A percentile compares a stretch with the other conserved stretches of the same genome.
Conservation (phyloP, 225 moss, liverwort and hornwort species). For the Bryoerythrophyllum caledonicum region DNA sequence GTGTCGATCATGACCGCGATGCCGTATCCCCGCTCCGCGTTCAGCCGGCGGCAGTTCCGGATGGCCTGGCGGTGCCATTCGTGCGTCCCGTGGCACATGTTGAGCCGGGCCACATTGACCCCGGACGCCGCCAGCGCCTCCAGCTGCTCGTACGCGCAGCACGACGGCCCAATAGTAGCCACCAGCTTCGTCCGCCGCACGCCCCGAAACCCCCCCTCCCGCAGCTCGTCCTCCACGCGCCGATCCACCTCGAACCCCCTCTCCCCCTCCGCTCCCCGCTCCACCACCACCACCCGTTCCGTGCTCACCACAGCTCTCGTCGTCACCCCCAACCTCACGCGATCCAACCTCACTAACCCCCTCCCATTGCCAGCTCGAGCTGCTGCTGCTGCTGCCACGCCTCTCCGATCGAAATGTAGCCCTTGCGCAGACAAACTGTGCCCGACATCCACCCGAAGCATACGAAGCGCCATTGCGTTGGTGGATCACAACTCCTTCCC, state of each 20-base stretch:
- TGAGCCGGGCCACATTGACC: constrained; percentile 81
- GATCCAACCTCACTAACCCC: neutral
- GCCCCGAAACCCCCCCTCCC: constrained; percentile 63
- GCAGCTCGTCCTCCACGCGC: constrained; percentile 55
- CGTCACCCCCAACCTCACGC: neutral
- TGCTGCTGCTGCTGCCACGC: neutral
- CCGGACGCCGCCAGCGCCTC: constrained; percentile 69
- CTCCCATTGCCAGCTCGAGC: constrained; percentile 1
- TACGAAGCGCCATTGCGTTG: constrained; percentile 27
- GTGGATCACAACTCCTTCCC: too few species aligned
- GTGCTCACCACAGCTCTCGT: constrained; percentile 12
- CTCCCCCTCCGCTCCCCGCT: constrained; percentile 9
- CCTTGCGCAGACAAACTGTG: neutral
- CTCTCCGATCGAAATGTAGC: constrained; percentile 16
- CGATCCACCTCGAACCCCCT: constrained; percentile 49
- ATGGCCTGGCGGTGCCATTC: constrained; percentile 88
- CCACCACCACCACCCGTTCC: constrained; percentile 16
- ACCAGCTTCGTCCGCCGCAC: constrained; percentile 87
- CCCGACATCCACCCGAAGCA: constrained; percentile 17
- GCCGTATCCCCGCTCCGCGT: constrained; percentile 71
- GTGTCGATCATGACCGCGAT: constrained; percentile 97
- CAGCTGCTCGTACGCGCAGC: constrained; percentile 74
- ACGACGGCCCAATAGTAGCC: constrained; percentile 83
- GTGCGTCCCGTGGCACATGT: constrained; percentile 94
- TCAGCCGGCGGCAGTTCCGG: constrained; percentile 63